Evolutionary conservation across 1,284 basidiomycete genomes (phyloP).

Genomic region (Grifola frondosa): DNA sequence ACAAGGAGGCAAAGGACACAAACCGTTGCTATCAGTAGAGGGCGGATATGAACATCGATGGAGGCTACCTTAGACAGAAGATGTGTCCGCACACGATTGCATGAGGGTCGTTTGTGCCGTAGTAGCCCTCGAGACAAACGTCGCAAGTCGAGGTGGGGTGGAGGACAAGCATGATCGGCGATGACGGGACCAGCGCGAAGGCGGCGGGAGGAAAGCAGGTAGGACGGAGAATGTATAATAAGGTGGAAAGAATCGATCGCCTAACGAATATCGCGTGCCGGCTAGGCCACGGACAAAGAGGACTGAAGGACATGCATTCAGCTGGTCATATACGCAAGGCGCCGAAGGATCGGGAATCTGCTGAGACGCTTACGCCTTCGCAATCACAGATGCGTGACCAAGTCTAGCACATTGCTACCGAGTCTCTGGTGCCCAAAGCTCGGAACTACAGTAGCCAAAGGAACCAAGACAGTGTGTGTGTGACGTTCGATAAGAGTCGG

Average conservation of each 20-base stretch:
- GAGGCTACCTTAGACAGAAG: conserved; percentile 36
- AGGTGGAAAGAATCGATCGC: conserved; percentile 29
- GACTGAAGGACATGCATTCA: conserved; percentile 26
- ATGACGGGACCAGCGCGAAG: conserved; percentile 26
- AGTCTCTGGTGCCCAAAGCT: conserved; percentile 17
- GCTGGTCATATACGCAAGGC: conserved; percentile 23
- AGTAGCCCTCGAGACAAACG: conserved; percentile 46
- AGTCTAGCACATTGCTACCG: conserved; percentile 24
- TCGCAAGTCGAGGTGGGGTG: conserved; percentile 46
- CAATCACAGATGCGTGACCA: conserved; percentile 17
- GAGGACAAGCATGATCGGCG: conserved; percentile 43
- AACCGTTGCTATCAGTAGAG: not conserved
- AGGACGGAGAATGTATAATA: conserved; percentile 26
- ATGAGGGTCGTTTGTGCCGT: conserved; percentile 37
- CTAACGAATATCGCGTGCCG: conserved; percentile 34
- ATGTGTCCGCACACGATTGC: conserved; percentile 46
- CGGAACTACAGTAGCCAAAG: conserved; percentile 19
- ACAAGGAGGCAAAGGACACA: not conserved
- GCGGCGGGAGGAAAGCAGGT: conserved; percentile 20
- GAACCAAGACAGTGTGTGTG: conserved; percentile 13
- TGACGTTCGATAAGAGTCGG: conserved; percentile 22
- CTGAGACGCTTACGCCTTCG: conserved; percentile 19
- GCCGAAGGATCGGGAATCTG: conserved; percentile 31
- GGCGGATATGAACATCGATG: not conserved
- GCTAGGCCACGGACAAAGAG: conserved; percentile 26